Base-by-base conservation (phyloP, 352 stramenopile species). In the Phytophthora sp. region DNA sequence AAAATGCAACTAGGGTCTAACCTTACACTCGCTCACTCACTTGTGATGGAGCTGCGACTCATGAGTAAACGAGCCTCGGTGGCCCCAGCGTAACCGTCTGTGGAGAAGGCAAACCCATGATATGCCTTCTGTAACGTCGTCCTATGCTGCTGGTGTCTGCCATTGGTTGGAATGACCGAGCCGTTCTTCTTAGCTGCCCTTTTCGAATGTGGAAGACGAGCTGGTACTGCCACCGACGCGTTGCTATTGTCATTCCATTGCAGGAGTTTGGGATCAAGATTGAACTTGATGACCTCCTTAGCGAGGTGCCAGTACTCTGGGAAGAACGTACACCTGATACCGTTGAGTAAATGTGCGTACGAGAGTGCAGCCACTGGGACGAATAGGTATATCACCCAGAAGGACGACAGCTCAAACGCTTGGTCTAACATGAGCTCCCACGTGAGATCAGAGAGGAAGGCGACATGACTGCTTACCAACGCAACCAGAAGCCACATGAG, bases 261-360 rank as follows among this genome's bases (percentile, higher is more conserved):
- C 21, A 94, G 56, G 3, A 88, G 65, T 20, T 72, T 63, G 24
- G 84, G 66, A 27, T 86, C 74, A 30, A 91, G 67, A 4, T 83
- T 64, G 45, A 91, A 91, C 44, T 91, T 91, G 46, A 79, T 71
- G 21, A 86, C 75, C 70, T 94, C 86, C 45, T 91, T 91, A 11
- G 82, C 80, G 16, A 94, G 75, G 16, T 94, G 82, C 79, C 81
- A 91, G 57, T 93, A 94, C 58, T 94, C 86, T 0, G 84, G 86
- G 12, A 79, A 89, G 49, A 91, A 77, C 4, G 72, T 76, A 8
- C 83, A 78, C 58, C 83, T 90, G 26, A 86, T 26, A 13, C 73
- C 77, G 52, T 82, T 87, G 20, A 78, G 42, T 36, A 91, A 23
- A 65, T 89, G 83, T 16, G 76, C 70, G 26, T 78, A 80, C 55